phyloP scores from a whole-genome alignment of 495 filamentous ascomycete species.

The Neurospora sp. region DNA sequence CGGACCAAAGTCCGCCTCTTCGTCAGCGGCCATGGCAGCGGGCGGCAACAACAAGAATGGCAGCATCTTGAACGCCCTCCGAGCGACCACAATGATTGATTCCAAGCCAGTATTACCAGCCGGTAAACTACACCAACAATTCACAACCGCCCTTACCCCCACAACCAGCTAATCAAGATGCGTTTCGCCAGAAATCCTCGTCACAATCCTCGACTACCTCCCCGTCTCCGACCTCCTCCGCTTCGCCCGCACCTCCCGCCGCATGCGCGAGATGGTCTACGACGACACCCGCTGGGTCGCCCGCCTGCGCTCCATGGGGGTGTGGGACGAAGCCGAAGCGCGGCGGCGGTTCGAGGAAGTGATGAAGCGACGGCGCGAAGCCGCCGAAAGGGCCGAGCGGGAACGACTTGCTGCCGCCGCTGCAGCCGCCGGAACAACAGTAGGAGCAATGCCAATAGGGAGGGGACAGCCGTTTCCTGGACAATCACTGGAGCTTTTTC shows the following conservation, averaged over 20 bases:
- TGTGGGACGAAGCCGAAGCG: slow-evolving; percentile 88
- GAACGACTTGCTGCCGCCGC: slow-evolving; percentile 7
- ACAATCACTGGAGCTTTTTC: background rate
- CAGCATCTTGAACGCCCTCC: slow-evolving; percentile 63
- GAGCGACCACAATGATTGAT: slow-evolving; percentile 64
- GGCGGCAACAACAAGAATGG: slow-evolving; percentile 1
- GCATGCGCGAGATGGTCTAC: slow-evolving; percentile 96
- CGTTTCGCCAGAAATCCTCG: slow-evolving; percentile 57
- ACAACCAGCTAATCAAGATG: too few relatives aligned
- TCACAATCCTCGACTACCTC: slow-evolving; percentile 79
- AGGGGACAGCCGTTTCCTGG: background rate
- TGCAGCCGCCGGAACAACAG: background rate
- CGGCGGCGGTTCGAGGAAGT: slow-evolving; percentile 65
- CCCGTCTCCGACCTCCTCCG: slow-evolving; percentile 72
- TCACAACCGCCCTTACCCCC: too few relatives aligned
- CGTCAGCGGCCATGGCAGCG: background rate
- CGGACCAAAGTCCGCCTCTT: background rate
- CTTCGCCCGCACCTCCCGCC: slow-evolving; percentile 78
- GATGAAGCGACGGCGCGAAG: slow-evolving; percentile 55
- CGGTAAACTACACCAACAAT: slow-evolving; percentile 24
- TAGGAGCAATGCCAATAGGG: background rate
- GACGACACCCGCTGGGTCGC: slow-evolving; percentile 95
- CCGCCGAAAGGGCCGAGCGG: slow-evolving; percentile 21
- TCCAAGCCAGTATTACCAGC: slow-evolving; percentile 68
- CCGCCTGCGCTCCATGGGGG: slow-evolving; percentile 69